phyloP scores from a whole-genome alignment of 1,139 yeast genomes.

The Magnusiomyces clavatus region DNA sequence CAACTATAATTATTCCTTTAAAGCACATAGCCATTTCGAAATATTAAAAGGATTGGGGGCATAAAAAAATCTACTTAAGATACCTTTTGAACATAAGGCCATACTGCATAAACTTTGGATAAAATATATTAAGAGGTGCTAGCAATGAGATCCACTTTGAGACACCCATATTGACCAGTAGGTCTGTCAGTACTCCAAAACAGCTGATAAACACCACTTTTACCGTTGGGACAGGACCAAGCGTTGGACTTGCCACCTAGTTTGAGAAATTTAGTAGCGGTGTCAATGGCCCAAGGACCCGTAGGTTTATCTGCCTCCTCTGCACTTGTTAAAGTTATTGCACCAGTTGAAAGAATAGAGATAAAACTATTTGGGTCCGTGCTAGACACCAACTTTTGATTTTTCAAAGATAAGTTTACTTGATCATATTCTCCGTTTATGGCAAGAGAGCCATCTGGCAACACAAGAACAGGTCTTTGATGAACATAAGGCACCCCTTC shows the following conservation, averaged over 20 bases:
- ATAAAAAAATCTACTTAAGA: too few relatives aligned
- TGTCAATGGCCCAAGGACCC: conserved; percentile 4
- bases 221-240: conserved; percentile 9
- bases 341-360: neutral
- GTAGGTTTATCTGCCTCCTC: too few relatives aligned
- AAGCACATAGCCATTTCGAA: too few relatives aligned
- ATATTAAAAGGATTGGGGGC: too few relatives aligned
- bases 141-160: conserved; percentile 4
- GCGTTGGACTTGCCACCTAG: conserved; percentile 3
- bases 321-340: neutral
- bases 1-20: too few relatives aligned
- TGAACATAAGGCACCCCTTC: conserved; percentile 9
- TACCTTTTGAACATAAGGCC: too few relatives aligned
- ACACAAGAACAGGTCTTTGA: neutral
- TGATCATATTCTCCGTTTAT: neutral
- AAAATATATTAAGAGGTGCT: too few relatives aligned
- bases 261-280: neutral
- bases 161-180: conserved; percentile 5
- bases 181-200: conserved; percentile 9
- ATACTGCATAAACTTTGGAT: too few relatives aligned
- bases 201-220: conserved; percentile 5
- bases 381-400: too few relatives aligned
- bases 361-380: neutral
- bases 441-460: neutral
- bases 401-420: too few relatives aligned